Evolutionary conservation across 306 rosid species (phyloP).

Genomic region (Cucurbita pepo): DNA sequence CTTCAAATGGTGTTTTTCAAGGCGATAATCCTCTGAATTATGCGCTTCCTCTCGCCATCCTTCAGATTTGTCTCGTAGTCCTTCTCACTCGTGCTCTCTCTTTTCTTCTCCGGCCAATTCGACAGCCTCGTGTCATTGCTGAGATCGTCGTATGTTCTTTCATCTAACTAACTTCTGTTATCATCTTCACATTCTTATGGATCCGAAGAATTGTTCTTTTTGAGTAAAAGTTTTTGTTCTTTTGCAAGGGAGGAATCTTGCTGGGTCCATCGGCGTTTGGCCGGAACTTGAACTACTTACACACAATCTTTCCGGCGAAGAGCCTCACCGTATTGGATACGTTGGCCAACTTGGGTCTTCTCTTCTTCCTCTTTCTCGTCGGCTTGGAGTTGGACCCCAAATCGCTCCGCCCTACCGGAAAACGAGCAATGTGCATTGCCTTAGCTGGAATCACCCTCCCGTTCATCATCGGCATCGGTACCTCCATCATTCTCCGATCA

Average conservation of each 20-base stretch:
- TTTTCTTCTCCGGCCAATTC: constrained; percentile 21
- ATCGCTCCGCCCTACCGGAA: constrained; percentile 40
- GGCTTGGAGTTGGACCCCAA: constrained; percentile 44
- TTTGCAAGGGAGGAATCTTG: constrained; percentile 40
- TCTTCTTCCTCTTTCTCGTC: constrained; percentile 43
- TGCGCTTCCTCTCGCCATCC: constrained; percentile 51
- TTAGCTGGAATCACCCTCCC: constrained; percentile 45
- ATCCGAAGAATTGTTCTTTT: neutral
- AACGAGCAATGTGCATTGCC: constrained; percentile 42
- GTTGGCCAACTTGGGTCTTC: constrained; percentile 54
- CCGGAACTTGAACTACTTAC: constrained; percentile 17
- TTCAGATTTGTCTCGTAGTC: constrained; percentile 36
- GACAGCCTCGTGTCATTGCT: constrained; percentile 50
- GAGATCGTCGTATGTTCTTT: constrained; percentile 50
- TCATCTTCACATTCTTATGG: neutral
- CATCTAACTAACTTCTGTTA: neutral
- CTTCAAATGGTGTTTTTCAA: constrained; percentile 57
- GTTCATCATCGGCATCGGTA: constrained; percentile 41
- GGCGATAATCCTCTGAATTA: constrained; percentile 51
- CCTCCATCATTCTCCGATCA: constrained; percentile 27
- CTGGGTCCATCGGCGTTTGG: constrained; percentile 70
- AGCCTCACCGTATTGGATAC: constrained; percentile 57
- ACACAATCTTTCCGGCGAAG: constrained; percentile 30
- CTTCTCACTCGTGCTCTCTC: constrained; percentile 27
- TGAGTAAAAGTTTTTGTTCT: too few species aligned